Percentiles rank a stretch among this genome's conserved stretches.
Conservation (phyloP, 345 rosid species). For the Pugionium cornutum region DNA sequence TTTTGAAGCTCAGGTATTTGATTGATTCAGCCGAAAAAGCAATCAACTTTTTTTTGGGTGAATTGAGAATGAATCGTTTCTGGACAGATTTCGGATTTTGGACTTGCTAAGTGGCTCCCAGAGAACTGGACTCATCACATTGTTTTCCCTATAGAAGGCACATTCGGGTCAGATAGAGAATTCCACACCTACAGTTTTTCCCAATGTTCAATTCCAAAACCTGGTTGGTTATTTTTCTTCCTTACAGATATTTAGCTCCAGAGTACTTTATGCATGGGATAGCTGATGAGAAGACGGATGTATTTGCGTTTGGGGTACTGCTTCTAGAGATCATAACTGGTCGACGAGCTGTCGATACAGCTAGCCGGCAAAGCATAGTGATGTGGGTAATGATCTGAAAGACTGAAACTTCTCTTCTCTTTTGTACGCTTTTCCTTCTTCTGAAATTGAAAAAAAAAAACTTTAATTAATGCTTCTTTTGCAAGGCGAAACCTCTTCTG, state of each 20-base stretch:
- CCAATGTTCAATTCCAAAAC: not conserved
- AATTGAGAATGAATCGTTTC: not conserved
- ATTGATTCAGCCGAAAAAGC: not conserved
- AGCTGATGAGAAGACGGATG: slow-evolving; percentile 86
- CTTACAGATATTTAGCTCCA: slow-evolving; percentile 80
- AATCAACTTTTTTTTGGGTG: not conserved
- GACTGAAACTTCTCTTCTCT: not conserved
- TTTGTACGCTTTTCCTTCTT: not conserved
- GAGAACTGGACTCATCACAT: slow-evolving; percentile 86
- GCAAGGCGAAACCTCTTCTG: slow-evolving; percentile 78
- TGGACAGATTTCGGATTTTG: slow-evolving; percentile 70
- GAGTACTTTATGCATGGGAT: slow-evolving; percentile 97
- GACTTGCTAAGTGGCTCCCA: slow-evolving; percentile 97
- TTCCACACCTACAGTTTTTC: not conserved
- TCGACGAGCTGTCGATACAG: slow-evolving; percentile 80
- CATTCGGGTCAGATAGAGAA: slow-evolving; percentile 71
- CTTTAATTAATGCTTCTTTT: not conserved
- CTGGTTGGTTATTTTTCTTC: not conserved
- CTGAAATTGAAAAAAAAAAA: not conserved
- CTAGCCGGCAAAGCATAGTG: slow-evolving; percentile 67
- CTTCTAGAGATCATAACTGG: slow-evolving; percentile 88
- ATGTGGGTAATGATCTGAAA: slow-evolving; percentile 71
- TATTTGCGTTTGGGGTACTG: slow-evolving; percentile 83
- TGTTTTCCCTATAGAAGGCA: slow-evolving; percentile 90
- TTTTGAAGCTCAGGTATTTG: slow-evolving; percentile 73